phyloP scores from a whole-genome alignment of 257 asterid species.

The Primulina eburnea region DNA sequence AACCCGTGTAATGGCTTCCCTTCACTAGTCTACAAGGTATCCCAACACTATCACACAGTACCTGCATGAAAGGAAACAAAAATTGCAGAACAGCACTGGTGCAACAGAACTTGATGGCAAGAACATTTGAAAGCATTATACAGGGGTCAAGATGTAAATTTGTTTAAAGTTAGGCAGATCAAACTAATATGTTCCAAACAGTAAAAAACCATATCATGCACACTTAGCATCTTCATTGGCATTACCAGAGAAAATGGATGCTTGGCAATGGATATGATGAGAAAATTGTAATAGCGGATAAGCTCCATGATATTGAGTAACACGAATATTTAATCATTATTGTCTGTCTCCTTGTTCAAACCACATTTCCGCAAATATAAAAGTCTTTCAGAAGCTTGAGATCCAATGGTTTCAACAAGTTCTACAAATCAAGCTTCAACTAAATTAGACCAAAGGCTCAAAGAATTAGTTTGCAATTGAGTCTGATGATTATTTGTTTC shows the following conservation, averaged over 20 bases:
- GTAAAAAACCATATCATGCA: not conserved
- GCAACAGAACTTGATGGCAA: slow-evolving; percentile 22
- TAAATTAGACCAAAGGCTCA: no score
- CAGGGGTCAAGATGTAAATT: slow-evolving; percentile 16
- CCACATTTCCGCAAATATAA: no score
- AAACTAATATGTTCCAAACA: not conserved
- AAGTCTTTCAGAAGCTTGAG: no score
- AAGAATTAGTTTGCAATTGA: no score
- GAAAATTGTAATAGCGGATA: not conserved
- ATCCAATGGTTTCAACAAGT: no score
- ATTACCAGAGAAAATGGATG: slow-evolving; percentile 12
- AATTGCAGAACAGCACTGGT: slow-evolving; percentile 20
- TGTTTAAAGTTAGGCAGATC: not conserved
- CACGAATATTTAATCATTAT: no score
- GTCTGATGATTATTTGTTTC: no score
- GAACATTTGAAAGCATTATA: slow-evolving; percentile 17
- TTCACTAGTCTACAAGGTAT: slow-evolving; percentile 89
- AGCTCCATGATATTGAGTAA: no score
- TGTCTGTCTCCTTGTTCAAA: no score
- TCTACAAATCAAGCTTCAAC: no score
- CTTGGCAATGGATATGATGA: not conserved
- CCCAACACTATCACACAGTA: slow-evolving; percentile 86
- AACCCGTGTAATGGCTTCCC: slow-evolving; percentile 93
- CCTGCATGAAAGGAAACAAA: slow-evolving; percentile 52
- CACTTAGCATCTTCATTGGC: not conserved